Percentiles rank a stretch among this genome's conserved stretches.
phyloP scores from a whole-genome alignment of 306 rosid genomes.

The Astragalus glycyphyllos region DNA sequence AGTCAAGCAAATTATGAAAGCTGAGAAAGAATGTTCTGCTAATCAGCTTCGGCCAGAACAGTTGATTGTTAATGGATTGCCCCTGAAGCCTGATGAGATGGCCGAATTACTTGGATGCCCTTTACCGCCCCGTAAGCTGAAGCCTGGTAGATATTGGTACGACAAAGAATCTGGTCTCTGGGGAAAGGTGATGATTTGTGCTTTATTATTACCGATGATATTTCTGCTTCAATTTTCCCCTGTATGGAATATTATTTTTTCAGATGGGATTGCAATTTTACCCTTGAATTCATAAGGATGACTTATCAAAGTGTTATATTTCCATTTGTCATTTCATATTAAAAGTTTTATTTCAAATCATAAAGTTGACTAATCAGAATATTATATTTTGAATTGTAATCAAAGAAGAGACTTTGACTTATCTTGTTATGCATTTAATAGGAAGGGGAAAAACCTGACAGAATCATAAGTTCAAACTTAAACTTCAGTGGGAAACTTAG shows the following conservation, averaged over 20 bases:
- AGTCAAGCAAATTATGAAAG: conserved; percentile 98
- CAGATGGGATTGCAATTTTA: conserved; percentile 15
- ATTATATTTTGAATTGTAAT: conserved; percentile 18
- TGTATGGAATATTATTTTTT: conserved; percentile 16
- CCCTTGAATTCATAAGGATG: conserved; percentile 14
- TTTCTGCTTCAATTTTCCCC: conserved; percentile 34
- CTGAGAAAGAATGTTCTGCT: conserved; percentile 95
- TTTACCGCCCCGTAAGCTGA: conserved; percentile 82
- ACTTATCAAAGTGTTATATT: conserved; percentile 2
- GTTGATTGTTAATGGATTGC: conserved; percentile 80
- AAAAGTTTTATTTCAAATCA: conserved; percentile 3
- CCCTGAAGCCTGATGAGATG: conserved; percentile 89
- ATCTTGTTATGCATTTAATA: conserved; percentile 51
- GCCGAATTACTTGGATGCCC: conserved; percentile 87
- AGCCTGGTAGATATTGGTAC: conserved; percentile 99
- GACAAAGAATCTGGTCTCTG: conserved; percentile 98
- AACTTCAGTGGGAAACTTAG: conserved; percentile 84
- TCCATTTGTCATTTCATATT: conserved; percentile 8
- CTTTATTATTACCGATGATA: conserved; percentile 18
- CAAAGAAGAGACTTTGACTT: conserved; percentile 22
- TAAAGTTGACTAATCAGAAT: conserved; percentile 18
- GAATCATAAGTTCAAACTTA: conserved; percentile 87
- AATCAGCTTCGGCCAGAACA: conserved; percentile 99
- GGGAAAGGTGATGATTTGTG: conserved; percentile 83
- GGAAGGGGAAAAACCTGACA: conserved; percentile 97